Conservation (phyloP, 805 yeast genomes). For the Pichia scutulata region DNA sequence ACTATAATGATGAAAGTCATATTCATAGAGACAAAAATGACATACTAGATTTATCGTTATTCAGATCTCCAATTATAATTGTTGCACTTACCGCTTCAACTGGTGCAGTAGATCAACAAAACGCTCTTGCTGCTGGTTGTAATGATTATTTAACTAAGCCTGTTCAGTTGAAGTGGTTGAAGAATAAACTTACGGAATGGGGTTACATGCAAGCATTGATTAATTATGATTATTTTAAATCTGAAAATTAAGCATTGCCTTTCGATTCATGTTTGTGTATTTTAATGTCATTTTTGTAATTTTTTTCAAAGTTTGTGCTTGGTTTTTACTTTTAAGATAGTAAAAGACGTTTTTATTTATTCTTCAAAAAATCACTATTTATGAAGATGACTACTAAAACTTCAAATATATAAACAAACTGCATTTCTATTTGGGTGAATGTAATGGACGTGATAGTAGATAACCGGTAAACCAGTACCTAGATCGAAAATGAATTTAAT, state of each 20-base stretch:
- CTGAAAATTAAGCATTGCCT: conserved; percentile 14
- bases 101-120: conserved; percentile 73
- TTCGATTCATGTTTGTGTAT: neutral
- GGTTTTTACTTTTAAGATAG: neutral
- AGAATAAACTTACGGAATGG: conserved; percentile 93
- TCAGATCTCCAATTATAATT: conserved; percentile 91
- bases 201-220: conserved; percentile 98
- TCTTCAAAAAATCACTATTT: neutral
- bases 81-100: conserved; percentile 95
- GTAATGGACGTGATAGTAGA: neutral
- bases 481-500: neutral
- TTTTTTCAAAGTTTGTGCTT: neutral
- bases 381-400: neutral
- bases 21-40: conserved; percentile 31
- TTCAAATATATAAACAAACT: neutral
- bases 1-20: conserved; percentile 1
- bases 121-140: conserved; percentile 95
- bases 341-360: neutral
- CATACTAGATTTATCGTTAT: conserved; percentile 49
- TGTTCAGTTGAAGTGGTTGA: conserved; percentile 88
- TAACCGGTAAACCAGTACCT: neutral
- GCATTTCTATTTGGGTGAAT: neutral
- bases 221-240: conserved; percentile 89
- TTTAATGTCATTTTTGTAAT: neutral
- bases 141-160: conserved; percentile 96